Conservation (phyloP, 2,329 filamentous ascomycete genomes). For the Nannizzia gypsea region DNA sequence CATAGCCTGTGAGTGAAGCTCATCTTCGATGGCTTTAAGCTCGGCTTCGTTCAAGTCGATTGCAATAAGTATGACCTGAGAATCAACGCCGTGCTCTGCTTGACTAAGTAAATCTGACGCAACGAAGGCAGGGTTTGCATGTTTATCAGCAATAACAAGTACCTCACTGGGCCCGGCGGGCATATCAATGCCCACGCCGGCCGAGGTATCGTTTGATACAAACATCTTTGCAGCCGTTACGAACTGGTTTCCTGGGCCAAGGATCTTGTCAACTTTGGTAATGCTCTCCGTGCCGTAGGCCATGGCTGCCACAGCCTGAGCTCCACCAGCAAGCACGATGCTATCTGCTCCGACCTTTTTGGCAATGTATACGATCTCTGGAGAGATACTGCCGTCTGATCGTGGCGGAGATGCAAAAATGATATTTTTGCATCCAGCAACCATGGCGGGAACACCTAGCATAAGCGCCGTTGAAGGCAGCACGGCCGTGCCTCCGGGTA, state of each 20-base stretch:
- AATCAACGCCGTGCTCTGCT: conserved; percentile 93
- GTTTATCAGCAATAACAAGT: conserved; percentile 82
- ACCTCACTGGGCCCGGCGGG: conserved; percentile 93
- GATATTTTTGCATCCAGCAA: conserved; percentile 90
- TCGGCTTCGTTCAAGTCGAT: conserved; percentile 63
- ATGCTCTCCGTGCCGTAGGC: conserved; percentile 93
- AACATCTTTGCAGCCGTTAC: conserved; percentile 98
- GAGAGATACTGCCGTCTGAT: conserved; percentile 77
- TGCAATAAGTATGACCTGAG: conserved; percentile 83
- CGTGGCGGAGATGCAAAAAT: conserved; percentile 86
- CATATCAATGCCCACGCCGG: conserved; percentile 95
- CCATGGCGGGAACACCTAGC: conserved; percentile 95
- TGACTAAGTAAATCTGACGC: conserved; percentile 90
- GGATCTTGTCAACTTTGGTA: conserved; percentile 95
- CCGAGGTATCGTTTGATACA: conserved; percentile 92
- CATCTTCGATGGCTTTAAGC: conserved; percentile 75
- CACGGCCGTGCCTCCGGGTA: conserved; percentile 94
- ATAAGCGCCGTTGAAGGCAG: conserved; percentile 93
- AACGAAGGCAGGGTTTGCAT: conserved; percentile 84
- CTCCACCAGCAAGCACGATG: conserved; percentile 89
- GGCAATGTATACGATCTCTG: conserved; percentile 93
- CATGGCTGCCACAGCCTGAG: conserved; percentile 91
- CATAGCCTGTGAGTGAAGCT: conserved; percentile 76
- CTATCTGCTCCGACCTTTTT: conserved; percentile 94
- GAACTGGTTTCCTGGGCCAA: conserved; percentile 95